phyloP scores from a whole-genome alignment of 2,329 filamentous ascomycete species.

The Cladobotryum protrusum region DNA sequence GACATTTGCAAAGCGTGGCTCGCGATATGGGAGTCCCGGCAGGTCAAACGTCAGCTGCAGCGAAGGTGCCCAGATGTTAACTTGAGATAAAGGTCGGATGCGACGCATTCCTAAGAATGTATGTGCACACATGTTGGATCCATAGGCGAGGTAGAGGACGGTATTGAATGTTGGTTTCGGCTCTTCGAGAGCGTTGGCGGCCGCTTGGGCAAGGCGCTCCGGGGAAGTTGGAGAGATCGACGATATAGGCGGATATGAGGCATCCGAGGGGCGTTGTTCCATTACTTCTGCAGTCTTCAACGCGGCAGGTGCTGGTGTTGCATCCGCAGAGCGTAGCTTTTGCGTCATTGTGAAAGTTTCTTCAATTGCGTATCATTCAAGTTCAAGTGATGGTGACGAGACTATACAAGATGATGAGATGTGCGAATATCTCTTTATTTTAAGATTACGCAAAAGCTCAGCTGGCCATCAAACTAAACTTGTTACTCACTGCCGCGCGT shows the following conservation, averaged over 20 bases:
- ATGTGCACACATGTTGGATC: conserved; percentile 76
- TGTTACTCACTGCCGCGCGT: too few relatives aligned
- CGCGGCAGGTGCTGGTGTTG: conserved; percentile 13
- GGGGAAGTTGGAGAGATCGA: conserved; percentile 28
- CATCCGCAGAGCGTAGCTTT: not conserved
- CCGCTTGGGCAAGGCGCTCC: conserved; percentile 24
- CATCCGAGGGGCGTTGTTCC: conserved; percentile 14
- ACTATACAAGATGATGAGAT: too few relatives aligned
- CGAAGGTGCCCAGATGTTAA: conserved; percentile 76
- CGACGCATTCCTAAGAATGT: conserved; percentile 74
- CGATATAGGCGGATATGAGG: conserved; percentile 23
- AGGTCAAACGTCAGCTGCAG: conserved; percentile 79
- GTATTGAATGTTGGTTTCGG: conserved; percentile 34
- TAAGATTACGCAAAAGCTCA: too few relatives aligned
- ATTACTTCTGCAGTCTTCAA: conserved; percentile 21
- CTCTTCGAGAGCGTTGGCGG: conserved; percentile 19
- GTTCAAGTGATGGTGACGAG: too few relatives aligned
- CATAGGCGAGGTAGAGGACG: conserved; percentile 80
- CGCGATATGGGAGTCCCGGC: conserved; percentile 74
- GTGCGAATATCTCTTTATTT: too few relatives aligned
- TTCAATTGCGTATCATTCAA: not conserved
- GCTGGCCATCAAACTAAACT: too few relatives aligned
- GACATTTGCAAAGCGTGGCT: conserved; percentile 90
- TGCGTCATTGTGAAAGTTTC: conserved; percentile 2
- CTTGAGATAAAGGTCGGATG: conserved; percentile 72